Base-by-base conservation (phyloP, 805 yeast genomes). In the Tetrapisispora taiwanensis region DNA sequence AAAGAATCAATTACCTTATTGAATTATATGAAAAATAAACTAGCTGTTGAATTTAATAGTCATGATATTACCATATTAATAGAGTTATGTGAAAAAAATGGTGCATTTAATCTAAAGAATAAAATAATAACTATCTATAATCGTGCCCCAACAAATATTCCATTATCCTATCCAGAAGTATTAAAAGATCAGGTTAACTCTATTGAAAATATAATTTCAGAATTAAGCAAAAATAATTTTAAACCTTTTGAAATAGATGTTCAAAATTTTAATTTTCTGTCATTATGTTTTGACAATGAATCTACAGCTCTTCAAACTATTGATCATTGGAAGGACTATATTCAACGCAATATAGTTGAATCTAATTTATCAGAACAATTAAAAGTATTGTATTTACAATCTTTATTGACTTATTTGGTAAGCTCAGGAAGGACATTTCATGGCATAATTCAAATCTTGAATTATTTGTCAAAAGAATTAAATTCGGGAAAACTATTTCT, bases 81-180 rank as follows among this genome's bases (percentile, higher is more conserved):
- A 7, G 46, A 47, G 19, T 35, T 54, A 30, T 41, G 50, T 34
- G 48, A 55, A 24, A 54, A 43, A 28, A 42, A 45, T 37, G 55
- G 53, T 8, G n/a, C 41, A 2, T 38, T 30, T 14, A 17, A 38
- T 13, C 14, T 36, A 4, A 36, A 26, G 15, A 22, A 15, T 14
- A 28, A 36, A 26, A 24, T 36, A 4, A 7, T 14, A 8, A 20
- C 30, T 5, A 20, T 15, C 6, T 4, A 14, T n/a, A 10, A 8
- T 22, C 26, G n/a, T n/a, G n/a, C 26, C 5, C 5, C 26, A 6
- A 8, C 26, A 22, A 22, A 22, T 6, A 22, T 22, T 22, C 7
- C 7, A n/a, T 7, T 24, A n/a, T 8, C 20, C 7, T 4, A 36
- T 7, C n/a, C 7, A 14, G 20, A 36, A 15, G 14, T 26, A 4